Percentiles rank a stretch among this genome's conserved stretches.
Conservation (phyloP, 257 asterid genomes). For the Solanum lycopersicoides region DNA sequence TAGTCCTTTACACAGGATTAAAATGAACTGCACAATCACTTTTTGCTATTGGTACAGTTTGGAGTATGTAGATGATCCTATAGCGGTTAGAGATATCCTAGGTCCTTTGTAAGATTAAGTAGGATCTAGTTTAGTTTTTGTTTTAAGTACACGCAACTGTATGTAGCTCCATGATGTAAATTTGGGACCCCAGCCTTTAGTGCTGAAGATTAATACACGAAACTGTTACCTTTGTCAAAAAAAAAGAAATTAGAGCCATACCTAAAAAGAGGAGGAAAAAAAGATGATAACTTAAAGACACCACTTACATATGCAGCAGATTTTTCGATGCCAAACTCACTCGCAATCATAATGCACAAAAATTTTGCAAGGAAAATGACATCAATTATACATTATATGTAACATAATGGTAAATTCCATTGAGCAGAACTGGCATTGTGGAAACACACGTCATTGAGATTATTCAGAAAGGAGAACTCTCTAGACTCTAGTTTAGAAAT, state of each 20-base stretch:
- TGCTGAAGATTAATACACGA: no score
- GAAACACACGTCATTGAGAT: neutral
- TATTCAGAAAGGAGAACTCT: neutral
- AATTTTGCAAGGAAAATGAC: neutral
- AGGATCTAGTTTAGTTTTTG: no score
- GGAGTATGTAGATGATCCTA: no score
- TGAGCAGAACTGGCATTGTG: neutral
- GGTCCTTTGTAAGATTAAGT: no score
- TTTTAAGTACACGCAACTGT: no score
- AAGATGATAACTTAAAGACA: neutral
- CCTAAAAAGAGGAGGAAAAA: neutral
- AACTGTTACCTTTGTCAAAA: no score
- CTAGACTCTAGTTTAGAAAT: neutral
- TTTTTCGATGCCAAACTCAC: neutral
- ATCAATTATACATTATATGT: neutral
- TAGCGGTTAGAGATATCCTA: no score
- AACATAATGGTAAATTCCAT: neutral
- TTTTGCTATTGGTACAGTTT: no score
- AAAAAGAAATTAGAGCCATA: neutral
- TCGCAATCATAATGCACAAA: neutral
- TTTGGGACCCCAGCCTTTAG: no score
- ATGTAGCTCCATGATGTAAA: no score
- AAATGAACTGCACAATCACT: no score
- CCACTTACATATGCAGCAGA: neutral
- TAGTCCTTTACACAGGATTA: no score